A percentile compares a stretch with the other conserved stretches of the same genome.
phyloP scores from a whole-genome alignment of 306 rosid genomes.

The Trifolium fragiferum region DNA sequence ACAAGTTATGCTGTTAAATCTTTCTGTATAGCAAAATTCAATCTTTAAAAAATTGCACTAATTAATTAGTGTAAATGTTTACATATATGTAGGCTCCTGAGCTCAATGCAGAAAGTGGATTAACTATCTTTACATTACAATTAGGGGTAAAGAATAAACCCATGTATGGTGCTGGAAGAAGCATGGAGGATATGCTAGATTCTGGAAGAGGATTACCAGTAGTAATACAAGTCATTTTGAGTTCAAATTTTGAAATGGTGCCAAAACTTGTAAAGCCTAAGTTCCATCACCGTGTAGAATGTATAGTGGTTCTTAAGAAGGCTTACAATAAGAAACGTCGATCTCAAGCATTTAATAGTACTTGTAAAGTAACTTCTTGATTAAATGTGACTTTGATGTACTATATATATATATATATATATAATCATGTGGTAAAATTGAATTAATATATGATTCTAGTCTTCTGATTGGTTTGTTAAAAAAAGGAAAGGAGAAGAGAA shows the following conservation, averaged over 20 bases:
- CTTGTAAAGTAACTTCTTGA: constrained; percentile 53
- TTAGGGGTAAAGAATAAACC: constrained; percentile 65
- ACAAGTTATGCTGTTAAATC: no score
- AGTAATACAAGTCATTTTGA: constrained; percentile 42
- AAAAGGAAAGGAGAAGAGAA: no score
- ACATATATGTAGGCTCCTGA: constrained; percentile 53
- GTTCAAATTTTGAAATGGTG: constrained; percentile 60
- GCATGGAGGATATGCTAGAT: constrained; percentile 78
- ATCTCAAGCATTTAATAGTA: constrained; percentile 62
- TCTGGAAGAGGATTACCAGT: constrained; percentile 72
- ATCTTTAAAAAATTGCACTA: no score
- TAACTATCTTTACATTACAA: constrained; percentile 47
- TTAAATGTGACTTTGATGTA: neutral
- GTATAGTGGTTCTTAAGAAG: constrained; percentile 57
- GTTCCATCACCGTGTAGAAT: constrained; percentile 64
- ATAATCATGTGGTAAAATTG: neutral
- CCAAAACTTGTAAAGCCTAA: constrained; percentile 57
- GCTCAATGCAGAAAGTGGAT: constrained; percentile 71
- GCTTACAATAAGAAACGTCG: constrained; percentile 60
- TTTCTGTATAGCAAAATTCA: no score
- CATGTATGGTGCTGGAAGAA: constrained; percentile 93
- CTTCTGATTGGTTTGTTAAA: neutral
- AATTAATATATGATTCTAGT: neutral
- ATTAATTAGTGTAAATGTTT: neutral
- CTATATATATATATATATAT: neutral